Conservation (phyloP, 2,329 filamentous ascomycete genomes). For the Arthrobotrys megalospora region DNA sequence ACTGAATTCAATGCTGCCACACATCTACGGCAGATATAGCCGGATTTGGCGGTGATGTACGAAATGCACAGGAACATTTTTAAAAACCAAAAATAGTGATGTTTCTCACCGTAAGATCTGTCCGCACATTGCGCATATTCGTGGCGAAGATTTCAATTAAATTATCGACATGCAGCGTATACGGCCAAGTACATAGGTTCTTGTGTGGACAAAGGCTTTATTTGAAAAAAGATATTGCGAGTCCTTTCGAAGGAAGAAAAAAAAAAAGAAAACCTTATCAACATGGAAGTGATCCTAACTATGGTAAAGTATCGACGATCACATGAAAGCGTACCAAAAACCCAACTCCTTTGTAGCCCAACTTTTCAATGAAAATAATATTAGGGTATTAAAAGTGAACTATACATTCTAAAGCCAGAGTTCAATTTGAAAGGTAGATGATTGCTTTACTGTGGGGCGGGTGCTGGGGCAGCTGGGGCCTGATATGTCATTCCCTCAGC, state of each 20-base stretch:
- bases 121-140: neutral
- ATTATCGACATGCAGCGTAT: neutral
- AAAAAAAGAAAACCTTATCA: slow-evolving; percentile 11
- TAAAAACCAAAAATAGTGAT: neutral
- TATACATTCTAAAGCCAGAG: slow-evolving; percentile 24
- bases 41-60: slow-evolving; percentile 20
- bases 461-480: slow-evolving; percentile 26
- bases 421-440: neutral
- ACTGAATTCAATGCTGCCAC: slow-evolving; percentile 20
- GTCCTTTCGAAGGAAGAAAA: slow-evolving; percentile 1
- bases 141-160: slow-evolving; percentile 9
- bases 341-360: slow-evolving; percentile 42
- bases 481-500: slow-evolving; percentile 52
- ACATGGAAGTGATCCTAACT: neutral
- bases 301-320: slow-evolving; percentile 4
- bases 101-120: neutral
- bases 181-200: slow-evolving; percentile 7
- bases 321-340: slow-evolving; percentile 27
- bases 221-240: neutral
- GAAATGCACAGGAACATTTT: slow-evolving; percentile 17
- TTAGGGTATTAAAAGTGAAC: slow-evolving; percentile 55
- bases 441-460: slow-evolving; percentile 41
- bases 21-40: slow-evolving; percentile 1
- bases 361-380: slow-evolving; percentile 45
- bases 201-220: neutral